Evolutionary conservation across 768 basidiomycete genomes (phyloP).

Genomic region (Leccinellum rugosiceps): DNA sequence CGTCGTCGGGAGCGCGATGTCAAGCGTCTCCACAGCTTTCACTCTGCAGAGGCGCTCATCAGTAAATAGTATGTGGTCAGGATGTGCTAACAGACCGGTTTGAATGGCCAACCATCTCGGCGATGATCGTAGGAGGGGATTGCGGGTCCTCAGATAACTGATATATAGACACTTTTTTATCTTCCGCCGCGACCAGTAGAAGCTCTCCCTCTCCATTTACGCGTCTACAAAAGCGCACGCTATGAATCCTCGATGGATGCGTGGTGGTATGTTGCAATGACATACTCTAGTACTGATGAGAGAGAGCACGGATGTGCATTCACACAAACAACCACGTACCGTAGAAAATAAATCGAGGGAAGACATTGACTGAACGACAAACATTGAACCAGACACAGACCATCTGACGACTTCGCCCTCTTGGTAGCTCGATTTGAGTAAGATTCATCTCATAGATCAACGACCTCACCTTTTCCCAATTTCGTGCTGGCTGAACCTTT

Average conservation of each 20-base stretch:
- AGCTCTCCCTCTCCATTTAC: conserved; percentile 59
- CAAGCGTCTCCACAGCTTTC: conserved; percentile 71
- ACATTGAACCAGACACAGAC: conserved; percentile 72
- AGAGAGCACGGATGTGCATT: neutral
- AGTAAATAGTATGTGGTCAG: neutral
- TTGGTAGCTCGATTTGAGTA: conserved; percentile 25
- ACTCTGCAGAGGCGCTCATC: conserved; percentile 46
- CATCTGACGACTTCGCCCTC: conserved; percentile 94
- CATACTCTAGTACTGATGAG: conserved; percentile 61
- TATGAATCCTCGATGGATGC: conserved; percentile 83
- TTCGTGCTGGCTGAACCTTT: conserved; percentile 87
- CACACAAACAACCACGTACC: conserved; percentile 35
- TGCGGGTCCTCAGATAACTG: conserved; percentile 47
- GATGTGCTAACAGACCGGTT: conserved; percentile 61
- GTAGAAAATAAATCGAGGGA: conserved; percentile 83
- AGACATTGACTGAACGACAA: conserved; percentile 74
- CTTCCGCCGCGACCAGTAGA: conserved; percentile 83
- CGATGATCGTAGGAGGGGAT: conserved; percentile 55
- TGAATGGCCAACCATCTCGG: conserved; percentile 72
- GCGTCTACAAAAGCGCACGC: conserved; percentile 69
- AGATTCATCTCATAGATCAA: neutral
- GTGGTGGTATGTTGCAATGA: conserved; percentile 64
- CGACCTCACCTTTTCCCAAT: conserved; percentile 71
- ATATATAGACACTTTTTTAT: conserved; percentile 84
- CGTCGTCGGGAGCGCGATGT: conserved; percentile 53